Evolutionary conservation across 768 basidiomycete genomes (phyloP).

Genomic region (Hericium rajendrae): DNA sequence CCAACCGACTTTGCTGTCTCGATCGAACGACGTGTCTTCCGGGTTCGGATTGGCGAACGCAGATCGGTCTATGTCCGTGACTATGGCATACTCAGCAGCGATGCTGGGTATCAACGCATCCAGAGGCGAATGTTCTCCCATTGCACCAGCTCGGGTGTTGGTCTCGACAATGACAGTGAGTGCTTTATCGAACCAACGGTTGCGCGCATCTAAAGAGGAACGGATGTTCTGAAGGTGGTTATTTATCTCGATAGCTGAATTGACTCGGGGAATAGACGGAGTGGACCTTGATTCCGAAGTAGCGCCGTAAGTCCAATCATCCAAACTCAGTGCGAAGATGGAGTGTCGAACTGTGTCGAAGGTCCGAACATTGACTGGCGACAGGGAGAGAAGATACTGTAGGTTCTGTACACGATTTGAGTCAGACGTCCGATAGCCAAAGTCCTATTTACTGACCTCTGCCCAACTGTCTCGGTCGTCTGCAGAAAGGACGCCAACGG

Average conservation of each 20-base stretch:
- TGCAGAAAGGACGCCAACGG: slow-evolving; percentile 65
- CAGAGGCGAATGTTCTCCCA: slow-evolving; percentile 85
- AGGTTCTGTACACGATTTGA: slow-evolving; percentile 47
- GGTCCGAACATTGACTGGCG: slow-evolving; percentile 49
- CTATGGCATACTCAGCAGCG: slow-evolving; percentile 73
- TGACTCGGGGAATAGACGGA: slow-evolving; percentile 1
- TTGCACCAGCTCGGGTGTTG: slow-evolving; percentile 74
- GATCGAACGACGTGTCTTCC: slow-evolving; percentile 8
- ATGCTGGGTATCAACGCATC: slow-evolving; percentile 89
- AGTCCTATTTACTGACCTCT: slow-evolving; percentile 34
- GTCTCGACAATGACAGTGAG: slow-evolving; percentile 77
- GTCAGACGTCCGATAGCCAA: neutral
- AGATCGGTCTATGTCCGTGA: slow-evolving; percentile 49
- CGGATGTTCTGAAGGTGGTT: slow-evolving; percentile 71
- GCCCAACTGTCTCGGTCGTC: slow-evolving; percentile 82
- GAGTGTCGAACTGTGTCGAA: slow-evolving; percentile 63
- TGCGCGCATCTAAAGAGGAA: slow-evolving; percentile 53
- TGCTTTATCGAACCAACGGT: slow-evolving; percentile 89
- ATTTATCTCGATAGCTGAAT: slow-evolving; percentile 35
- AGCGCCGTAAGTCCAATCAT: slow-evolving; percentile 42
- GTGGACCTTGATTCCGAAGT: slow-evolving; percentile 19
- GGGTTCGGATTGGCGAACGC: slow-evolving; percentile 25
- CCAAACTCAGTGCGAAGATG: slow-evolving; percentile 73
- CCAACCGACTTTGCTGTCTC: slow-evolving; percentile 30
- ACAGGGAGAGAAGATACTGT: slow-evolving; percentile 53